phyloP scores from a whole-genome alignment of 352 stramenopile species.

The Lagenidium giganteum region DNA sequence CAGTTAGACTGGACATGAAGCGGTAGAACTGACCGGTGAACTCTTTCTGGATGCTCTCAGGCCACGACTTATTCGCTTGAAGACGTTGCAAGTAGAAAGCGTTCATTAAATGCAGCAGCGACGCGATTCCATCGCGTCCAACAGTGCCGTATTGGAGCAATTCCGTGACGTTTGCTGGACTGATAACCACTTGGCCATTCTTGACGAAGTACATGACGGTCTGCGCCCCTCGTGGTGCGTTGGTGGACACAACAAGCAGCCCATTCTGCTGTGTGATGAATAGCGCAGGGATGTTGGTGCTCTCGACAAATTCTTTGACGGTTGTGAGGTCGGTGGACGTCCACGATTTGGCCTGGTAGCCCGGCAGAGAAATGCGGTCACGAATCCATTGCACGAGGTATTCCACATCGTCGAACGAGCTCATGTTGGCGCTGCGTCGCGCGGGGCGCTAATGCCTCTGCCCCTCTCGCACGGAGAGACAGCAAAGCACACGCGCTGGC shows the following conservation, averaged over 20 bases:
- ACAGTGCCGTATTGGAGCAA: conserved; percentile 60
- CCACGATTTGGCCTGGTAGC: conserved; percentile 50
- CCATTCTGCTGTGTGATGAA: conserved; percentile 42
- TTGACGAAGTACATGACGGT: conserved; percentile 79
- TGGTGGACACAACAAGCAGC: conserved; percentile 34
- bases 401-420: conserved; percentile 67
- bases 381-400: conserved; percentile 66
- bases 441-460: too few relatives aligned
- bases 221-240: conserved; percentile 27
- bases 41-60: conserved; percentile 90
- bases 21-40: conserved; percentile 89
- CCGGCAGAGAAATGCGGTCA: conserved; percentile 49
- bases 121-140: conserved; percentile 53
- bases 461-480: too few relatives aligned
- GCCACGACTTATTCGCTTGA: conserved; percentile 69
- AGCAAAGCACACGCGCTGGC: too few relatives aligned
- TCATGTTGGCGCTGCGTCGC: too few relatives aligned
- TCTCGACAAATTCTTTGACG: conserved; percentile 65
- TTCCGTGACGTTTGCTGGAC: conserved; percentile 33
- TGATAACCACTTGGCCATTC: conserved; percentile 49
- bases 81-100: conserved; percentile 64
- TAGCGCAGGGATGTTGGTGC: conserved; percentile 35
- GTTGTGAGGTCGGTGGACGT: conserved; percentile 48
- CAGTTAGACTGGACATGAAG: conserved; percentile 92
- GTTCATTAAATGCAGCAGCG: conserved; percentile 64